Percentiles rank a stretch among this genome's conserved stretches.
phyloP scores from a whole-genome alignment of 768 basidiomycete species.

The Pulveroboletus sp. region DNA sequence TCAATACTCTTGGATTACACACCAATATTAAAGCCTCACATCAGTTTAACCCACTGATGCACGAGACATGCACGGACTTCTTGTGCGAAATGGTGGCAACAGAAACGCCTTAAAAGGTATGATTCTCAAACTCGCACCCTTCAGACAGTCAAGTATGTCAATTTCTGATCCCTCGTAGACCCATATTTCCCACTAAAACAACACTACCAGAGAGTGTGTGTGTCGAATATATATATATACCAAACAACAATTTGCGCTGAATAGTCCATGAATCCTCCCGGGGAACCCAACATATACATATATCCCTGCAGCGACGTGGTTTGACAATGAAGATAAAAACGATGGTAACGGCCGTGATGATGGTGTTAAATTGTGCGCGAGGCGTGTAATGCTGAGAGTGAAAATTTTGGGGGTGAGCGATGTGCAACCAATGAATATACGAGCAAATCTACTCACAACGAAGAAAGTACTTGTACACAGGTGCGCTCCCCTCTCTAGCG shows the following conservation, averaged over 20 bases:
- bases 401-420: conserved; percentile 6
- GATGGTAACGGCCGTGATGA: background rate
- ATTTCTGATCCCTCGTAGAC: background rate
- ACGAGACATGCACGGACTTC: background rate
- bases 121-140: background rate
- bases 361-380: conserved; percentile 7
- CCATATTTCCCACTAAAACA: conserved; percentile 16
- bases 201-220: conserved; percentile 12
- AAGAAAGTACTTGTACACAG: conserved; percentile 4
- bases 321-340: conserved; percentile 2
- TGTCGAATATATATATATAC: conserved; percentile 17
- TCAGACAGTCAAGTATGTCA: background rate
- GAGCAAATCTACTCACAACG: conserved; percentile 17
- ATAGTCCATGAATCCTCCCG: conserved; percentile 1
- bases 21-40: background rate
- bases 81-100: background rate
- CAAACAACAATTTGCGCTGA: conserved; percentile 7
- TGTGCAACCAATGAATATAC: background rate
- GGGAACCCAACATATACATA: conserved; percentile 1
- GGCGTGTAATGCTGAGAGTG: conserved; percentile 5
- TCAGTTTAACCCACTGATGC: background rate
- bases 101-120: background rate
- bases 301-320: conserved; percentile 3
- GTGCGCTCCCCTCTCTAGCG: background rate
- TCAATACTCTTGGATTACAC: background rate